Evolutionary conservation across 2,329 filamentous ascomycete species (phyloP), one percentile per base, ranked within the genome.

Genomic region (Shiraia sp.): DNA sequence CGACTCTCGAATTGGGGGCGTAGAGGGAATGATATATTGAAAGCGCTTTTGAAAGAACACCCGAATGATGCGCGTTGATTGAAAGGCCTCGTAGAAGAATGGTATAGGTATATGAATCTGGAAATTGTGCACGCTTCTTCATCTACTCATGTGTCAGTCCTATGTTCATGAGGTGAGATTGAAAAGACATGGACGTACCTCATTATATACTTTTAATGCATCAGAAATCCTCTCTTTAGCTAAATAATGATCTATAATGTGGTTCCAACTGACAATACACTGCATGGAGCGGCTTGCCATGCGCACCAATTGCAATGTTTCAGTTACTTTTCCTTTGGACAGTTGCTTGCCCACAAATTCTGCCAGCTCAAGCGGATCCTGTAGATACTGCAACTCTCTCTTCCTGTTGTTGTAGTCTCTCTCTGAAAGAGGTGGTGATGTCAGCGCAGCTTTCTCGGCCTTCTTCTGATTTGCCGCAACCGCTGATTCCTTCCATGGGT

Each of bases 111-210:
- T 86, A 81, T 3, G 82, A 79, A 64, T 91, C 92, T 1, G 93
- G 92, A 17, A 80, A 76, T 58, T 95, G 87, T 4, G 78, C 85
- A 47, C 90, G 81, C 73, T 97, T 97, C 74, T 97, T 99, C 92
- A 99, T 97, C 87, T 60, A 17, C 10, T 12, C 10, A 22, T n/a
- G 41, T 9, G 40, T 60, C 45, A 63, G 55, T 31, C 24, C 26
- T 6, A 9, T 23, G 27, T 34, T 6, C 24, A 27, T 14, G 9
- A 19, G 19, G 4, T 22, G 19, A 4, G 4, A 8, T 10, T 12
- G 10, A 19, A 25, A 17, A 17, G 37, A 3, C 23, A 10, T 2
- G 16, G 26, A 45, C 75, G 49, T 68, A 88, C 87, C 68, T 97
- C 92, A 68, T 96, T 96, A 73, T 84, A 96, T n/a, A 90, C 75